These are phyloP conservation scores for Pulicaria dysenterica DNA, from an alignment of 129 eudicot genomes.

Conservation along the genomic window DNA sequence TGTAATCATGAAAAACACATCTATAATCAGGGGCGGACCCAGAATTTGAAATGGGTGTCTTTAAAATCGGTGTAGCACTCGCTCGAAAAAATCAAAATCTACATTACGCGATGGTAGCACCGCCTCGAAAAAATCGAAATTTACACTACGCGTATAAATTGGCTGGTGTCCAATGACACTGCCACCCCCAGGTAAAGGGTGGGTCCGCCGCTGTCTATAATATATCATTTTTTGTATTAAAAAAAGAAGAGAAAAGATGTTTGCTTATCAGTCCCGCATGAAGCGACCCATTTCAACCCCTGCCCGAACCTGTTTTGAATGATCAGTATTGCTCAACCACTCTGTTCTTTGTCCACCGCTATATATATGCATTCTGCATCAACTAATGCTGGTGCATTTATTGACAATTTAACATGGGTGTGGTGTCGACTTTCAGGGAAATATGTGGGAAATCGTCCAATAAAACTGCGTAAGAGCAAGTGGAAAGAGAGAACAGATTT, in stretches of 20 bases:
- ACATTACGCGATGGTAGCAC: no score
- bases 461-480: slow-evolving; percentile 87
- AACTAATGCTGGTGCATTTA: background rate
- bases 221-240: background rate
- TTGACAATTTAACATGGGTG: background rate
- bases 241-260: background rate
- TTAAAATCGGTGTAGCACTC: no score
- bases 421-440: slow-evolving; percentile 48
- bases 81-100: no score
- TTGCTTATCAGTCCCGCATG: background rate
- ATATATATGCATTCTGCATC: background rate
- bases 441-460: slow-evolving; percentile 92
- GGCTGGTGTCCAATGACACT: no score
- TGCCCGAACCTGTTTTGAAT: background rate
- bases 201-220: no score
- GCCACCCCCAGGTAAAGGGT: no score
- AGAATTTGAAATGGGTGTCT: no score
- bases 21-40: no score
- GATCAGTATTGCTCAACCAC: background rate
- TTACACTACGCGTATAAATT: no score
- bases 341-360: background rate
- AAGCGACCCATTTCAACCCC: background rate
- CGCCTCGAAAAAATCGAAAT: no score
- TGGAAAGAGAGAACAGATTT: slow-evolving; percentile 86
- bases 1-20: background rate